Base-by-base conservation (phyloP, 352 stramenopile species). In the Globisporangium viniferum region DNA sequence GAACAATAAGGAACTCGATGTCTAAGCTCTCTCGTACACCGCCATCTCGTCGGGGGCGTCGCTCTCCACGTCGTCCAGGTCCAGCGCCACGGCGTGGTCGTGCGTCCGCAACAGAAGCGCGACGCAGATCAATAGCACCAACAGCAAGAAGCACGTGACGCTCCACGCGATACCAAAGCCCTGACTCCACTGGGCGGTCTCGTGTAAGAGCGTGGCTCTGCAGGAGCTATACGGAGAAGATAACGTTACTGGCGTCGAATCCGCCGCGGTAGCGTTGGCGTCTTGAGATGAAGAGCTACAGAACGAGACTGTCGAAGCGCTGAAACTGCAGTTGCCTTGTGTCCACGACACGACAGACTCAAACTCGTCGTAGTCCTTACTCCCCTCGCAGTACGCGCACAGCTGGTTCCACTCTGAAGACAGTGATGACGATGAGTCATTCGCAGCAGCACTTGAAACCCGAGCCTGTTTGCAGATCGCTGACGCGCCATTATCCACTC, bases 1-100 rank as follows among this genome's bases (percentile, higher is more conserved):
- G 39, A 20, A 12, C 9, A 54, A 29, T 12, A 29, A 35, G 49
- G 29, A 56, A 10, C 49, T 7, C n/a, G 22, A 9, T 6, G 55
- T 9, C 36, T 73, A 80, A 22, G 58, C 71, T 68, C 78, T 80
- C 49, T 66, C 59, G 54, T 81, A 81, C 58, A 15, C 69, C 59
- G 15, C 63, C 62, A 22, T 62, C 10, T 80, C 67, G 22, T 12
- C 31, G 24, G 67, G 48, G 54, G 62, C 15, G 41, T 49, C 15
- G 0, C 41, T 59, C 27, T 59, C 54, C 10, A 70, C 46, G 27
- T 70, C 64, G 56, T 70, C 64, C 7, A 70, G 44, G 31, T 70
- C 64, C 4, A 70, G 31, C 18, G 64, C 64, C 18, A 44, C 56
- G 5, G 55, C 59, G 55, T 64, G 31, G 33, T 48, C 31, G 27